These are phyloP conservation scores for Xylaria sp. DNA, from an alignment of 2,329 filamentous ascomycete species.

Conservation along the genomic window DNA sequence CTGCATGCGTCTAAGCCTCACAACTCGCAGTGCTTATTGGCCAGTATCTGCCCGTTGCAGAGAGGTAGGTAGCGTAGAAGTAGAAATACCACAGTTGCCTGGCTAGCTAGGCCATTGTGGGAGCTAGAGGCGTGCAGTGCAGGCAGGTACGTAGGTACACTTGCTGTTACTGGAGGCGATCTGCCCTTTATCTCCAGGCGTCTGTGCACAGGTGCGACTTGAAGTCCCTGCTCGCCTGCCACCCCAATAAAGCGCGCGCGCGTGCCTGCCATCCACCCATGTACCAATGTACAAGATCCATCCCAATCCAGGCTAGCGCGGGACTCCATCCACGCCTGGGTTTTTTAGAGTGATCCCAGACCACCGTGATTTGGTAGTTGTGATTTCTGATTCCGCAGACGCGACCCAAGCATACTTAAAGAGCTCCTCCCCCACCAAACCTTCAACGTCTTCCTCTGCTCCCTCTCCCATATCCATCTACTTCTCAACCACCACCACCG, in stretches of 20 bases:
- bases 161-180: too few species aligned
- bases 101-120: not conserved
- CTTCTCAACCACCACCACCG: conserved; percentile 38
- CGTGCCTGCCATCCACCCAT: conserved; percentile 2
- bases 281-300: conserved; percentile 16
- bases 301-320: conserved; percentile 36
- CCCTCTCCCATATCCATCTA: conserved; percentile 46
- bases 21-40: conserved; percentile 16
- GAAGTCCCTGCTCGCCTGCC: conserved; percentile 3
- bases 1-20: conserved; percentile 28
- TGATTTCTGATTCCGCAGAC: conserved; percentile 41
- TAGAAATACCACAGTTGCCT: too few species aligned
- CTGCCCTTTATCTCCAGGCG: too few species aligned
- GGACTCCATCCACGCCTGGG: conserved; percentile 29
- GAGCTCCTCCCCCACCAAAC: conserved; percentile 41
- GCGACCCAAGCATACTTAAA: conserved; percentile 44
- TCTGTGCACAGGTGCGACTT: not conserved
- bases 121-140: conserved; percentile 13
- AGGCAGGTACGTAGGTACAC: too few species aligned
- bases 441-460: conserved; percentile 42
- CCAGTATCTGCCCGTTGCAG: too few species aligned
- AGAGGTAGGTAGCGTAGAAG: too few species aligned
- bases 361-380: conserved; percentile 30
- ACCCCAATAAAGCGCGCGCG: too few species aligned
- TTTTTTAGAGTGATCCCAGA: conserved; percentile 29